A percentile compares a stretch with the other conserved stretches of the same genome.
Evolutionary conservation across 164 flowering plant species (phyloP).

Genomic region (Berberis vulgaris): DNA sequence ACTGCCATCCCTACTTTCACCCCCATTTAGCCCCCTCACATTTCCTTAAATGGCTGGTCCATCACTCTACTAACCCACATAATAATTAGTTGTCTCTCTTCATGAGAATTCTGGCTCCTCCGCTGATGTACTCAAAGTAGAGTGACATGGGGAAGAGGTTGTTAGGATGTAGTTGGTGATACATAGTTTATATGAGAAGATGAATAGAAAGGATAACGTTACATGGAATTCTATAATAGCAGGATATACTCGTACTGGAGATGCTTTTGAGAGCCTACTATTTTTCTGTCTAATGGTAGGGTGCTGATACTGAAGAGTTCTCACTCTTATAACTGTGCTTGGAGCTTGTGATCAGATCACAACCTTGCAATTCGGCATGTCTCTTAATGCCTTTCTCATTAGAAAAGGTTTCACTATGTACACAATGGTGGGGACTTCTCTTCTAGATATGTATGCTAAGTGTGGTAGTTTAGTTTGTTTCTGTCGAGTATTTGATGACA

Average conservation of each 20-base stretch:
- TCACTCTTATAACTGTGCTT: constrained; percentile 14
- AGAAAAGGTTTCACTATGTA: constrained; percentile 11
- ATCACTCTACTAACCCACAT: no score
- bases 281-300: constrained; percentile 25
- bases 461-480: constrained; percentile 37
- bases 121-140: constrained; percentile 31
- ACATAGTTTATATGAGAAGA: constrained; percentile 16
- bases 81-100: no score
- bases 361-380: constrained; percentile 19
- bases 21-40: no score
- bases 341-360: constrained; percentile 21
- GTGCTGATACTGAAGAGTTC: constrained; percentile 22
- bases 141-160: constrained; percentile 31
- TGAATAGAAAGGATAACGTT: constrained; percentile 11
- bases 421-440: constrained; percentile 28
- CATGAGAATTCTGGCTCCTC: constrained; percentile 17
- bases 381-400: constrained; percentile 14
- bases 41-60: no score
- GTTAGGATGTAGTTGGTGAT: constrained; percentile 29
- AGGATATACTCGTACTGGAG: constrained; percentile 14
- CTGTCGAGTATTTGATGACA: constrained; percentile 27
- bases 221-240: constrained; percentile 21
- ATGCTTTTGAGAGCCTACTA: constrained; percentile 15
- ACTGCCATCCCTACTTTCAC: no score
- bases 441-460: constrained; percentile 50